These are phyloP conservation scores for Aspergillus haitiensis DNA, from an alignment of 495 filamentous ascomycete species.

Conservation along the genomic window DNA sequence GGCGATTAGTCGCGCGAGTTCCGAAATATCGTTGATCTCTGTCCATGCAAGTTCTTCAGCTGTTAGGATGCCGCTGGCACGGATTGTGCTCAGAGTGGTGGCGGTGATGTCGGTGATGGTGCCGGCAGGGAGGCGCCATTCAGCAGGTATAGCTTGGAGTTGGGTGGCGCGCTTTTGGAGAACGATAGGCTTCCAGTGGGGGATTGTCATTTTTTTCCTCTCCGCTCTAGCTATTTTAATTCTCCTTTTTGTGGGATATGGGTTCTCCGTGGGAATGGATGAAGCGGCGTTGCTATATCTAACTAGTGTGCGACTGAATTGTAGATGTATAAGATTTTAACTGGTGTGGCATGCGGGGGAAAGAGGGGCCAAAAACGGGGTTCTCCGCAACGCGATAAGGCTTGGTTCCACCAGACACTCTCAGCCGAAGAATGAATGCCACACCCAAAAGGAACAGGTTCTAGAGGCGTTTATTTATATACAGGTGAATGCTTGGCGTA, in stretches of 20 bases:
- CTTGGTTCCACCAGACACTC: too few species aligned
- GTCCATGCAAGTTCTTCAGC: slow-evolving; percentile 52
- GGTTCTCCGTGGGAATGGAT: background rate
- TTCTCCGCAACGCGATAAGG: background rate
- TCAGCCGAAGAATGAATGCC: too few species aligned
- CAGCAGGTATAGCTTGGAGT: slow-evolving; percentile 33
- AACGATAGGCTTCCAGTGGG: slow-evolving; percentile 22
- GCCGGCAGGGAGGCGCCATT: slow-evolving; percentile 33
- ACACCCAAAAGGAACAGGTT: background rate
- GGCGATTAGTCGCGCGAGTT: slow-evolving; percentile 46
- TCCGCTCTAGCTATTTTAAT: background rate
- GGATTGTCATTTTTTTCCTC: slow-evolving; percentile 19
- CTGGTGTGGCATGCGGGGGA: background rate
- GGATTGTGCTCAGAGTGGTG: slow-evolving; percentile 27
- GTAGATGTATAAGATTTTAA: background rate
- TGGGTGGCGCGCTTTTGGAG: slow-evolving; percentile 22
- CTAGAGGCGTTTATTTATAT: background rate
- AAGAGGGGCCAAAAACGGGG: slow-evolving; percentile 6
- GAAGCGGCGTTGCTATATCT: background rate
- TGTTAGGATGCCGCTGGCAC: slow-evolving; percentile 39
- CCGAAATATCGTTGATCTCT: slow-evolving; percentile 43
- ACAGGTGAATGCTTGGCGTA: too few species aligned
- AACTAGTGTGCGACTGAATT: background rate
- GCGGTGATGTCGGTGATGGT: slow-evolving; percentile 9
- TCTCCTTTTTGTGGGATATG: background rate